Percentiles rank a stretch among this genome's conserved stretches.
Conservation (phyloP, 352 stramenopile genomes). For the Phytophthora hybrid region DNA sequence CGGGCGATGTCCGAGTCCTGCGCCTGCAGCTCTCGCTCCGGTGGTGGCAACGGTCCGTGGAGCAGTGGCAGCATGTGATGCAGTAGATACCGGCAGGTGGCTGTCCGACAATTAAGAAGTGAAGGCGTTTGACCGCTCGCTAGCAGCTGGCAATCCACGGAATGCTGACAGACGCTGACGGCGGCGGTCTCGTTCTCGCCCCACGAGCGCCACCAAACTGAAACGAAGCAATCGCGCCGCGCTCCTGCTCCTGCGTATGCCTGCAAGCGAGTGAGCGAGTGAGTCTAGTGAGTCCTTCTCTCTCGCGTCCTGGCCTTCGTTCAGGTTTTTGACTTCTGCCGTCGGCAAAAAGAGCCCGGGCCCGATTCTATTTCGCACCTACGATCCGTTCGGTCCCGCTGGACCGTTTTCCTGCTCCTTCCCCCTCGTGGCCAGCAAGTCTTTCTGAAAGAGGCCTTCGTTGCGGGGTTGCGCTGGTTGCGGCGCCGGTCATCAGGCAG, state of each 20-base stretch:
- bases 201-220: not conserved
- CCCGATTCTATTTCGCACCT: not conserved
- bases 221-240: not conserved
- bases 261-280: not conserved
- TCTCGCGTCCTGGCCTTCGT: no score
- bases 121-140: not conserved
- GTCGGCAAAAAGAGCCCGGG: not conserved
- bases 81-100: not conserved
- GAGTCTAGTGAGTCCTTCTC: not conserved
- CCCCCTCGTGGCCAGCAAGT: no score
- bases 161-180: slow-evolving; percentile 11
- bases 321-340: not conserved
- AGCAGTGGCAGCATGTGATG: slow-evolving; percentile 26
- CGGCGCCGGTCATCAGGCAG: no score
- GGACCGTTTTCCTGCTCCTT: no score
- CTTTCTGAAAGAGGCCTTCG: no score
- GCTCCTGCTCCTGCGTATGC: not conserved
- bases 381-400: not conserved
- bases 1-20: slow-evolving; percentile 10
- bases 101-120: not conserved
- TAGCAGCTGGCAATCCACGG: slow-evolving; percentile 5
- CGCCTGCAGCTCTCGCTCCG: slow-evolving; percentile 16
- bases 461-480: no score
- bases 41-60: slow-evolving; percentile 18
- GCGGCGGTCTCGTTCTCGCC: slow-evolving; percentile 1